A percentile compares a stretch with the other conserved stretches of the same genome.
phyloP scores from a whole-genome alignment of 129 eudicot species.

The Oenanthe sinensis region DNA sequence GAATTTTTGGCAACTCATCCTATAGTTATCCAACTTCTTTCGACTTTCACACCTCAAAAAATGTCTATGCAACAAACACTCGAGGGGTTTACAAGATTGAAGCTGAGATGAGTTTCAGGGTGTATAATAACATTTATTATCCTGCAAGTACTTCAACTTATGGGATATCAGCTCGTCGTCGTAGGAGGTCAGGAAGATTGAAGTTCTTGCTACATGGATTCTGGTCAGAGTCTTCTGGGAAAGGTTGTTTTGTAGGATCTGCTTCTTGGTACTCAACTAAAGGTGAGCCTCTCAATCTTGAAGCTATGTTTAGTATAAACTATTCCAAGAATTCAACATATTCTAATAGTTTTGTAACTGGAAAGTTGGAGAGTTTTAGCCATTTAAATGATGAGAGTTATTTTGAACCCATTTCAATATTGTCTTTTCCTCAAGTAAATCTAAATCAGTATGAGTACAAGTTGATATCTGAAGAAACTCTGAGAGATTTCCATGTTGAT shows the following conservation, averaged over 20 bases:
- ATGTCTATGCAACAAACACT: conserved; percentile 23
- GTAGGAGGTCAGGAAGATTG: background rate
- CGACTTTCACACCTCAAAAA: conserved; percentile 19
- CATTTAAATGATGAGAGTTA: conserved; percentile 24
- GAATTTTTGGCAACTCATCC: conserved; percentile 22
- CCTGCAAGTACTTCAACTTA: conserved; percentile 3
- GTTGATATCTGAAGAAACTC: conserved; percentile 31
- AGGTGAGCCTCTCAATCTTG: conserved; percentile 27
- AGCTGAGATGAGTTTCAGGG: conserved; percentile 28
- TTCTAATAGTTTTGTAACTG: conserved; percentile 43
- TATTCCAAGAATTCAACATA: conserved; percentile 35
- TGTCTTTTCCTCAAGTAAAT: conserved; percentile 33
- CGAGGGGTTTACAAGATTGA: conserved; percentile 37
- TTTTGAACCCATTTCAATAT: conserved; percentile 50
- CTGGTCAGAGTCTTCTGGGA: conserved; percentile 55
- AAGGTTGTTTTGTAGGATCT: conserved; percentile 65
- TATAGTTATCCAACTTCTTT: background rate
- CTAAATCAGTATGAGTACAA: conserved; percentile 28
- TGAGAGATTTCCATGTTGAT: conserved; percentile 9
- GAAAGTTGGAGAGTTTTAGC: conserved; percentile 49
- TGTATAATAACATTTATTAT: conserved; percentile 8
- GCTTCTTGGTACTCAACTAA: conserved; percentile 24
- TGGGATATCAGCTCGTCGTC: conserved; percentile 11
- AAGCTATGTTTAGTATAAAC: conserved; percentile 49
- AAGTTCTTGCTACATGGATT: conserved; percentile 46